phyloP scores from a whole-genome alignment of 441 rosid species.

The Cnidoscolus chayamansa region DNA sequence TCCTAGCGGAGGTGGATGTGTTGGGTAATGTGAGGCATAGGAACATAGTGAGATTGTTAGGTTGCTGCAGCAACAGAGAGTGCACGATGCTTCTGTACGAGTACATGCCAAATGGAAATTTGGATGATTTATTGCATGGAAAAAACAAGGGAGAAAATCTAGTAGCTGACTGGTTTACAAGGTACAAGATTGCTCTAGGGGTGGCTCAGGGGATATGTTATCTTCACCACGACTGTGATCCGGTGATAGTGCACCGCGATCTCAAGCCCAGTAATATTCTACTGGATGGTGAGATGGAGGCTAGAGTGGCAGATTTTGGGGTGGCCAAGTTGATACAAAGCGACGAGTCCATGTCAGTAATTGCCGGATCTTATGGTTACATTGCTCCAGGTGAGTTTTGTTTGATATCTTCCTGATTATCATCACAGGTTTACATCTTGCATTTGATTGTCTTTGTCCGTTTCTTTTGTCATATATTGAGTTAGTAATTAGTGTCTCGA shows the following conservation, averaged over 20 bases:
- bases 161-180: slow-evolving; percentile 76
- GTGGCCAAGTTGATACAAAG: slow-evolving; percentile 79
- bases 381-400: slow-evolving; percentile 83
- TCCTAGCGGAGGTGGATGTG: slow-evolving; percentile 85
- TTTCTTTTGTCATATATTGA: background rate
- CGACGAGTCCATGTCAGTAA: slow-evolving; percentile 95
- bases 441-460: background rate
- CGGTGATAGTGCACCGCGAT: slow-evolving; percentile 92
- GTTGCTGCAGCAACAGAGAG: slow-evolving; percentile 85
- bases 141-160: slow-evolving; percentile 58
- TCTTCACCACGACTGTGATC: slow-evolving; percentile 95
- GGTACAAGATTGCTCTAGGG: slow-evolving; percentile 78
- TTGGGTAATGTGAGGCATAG: slow-evolving; percentile 81
- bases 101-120: slow-evolving; percentile 89
- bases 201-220: slow-evolving; percentile 97
- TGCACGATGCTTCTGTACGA: slow-evolving; percentile 89
- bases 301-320: slow-evolving; percentile 97
- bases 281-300: slow-evolving; percentile 83
- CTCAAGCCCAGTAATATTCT: slow-evolving; percentile 86
- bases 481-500: too few species aligned
- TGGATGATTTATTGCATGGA: slow-evolving; percentile 76
- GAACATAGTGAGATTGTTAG: slow-evolving; percentile 81
- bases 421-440: background rate
- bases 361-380: slow-evolving; percentile 97
- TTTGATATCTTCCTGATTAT: background rate